These are phyloP conservation scores for Lactarius deliciosus DNA, from an alignment of 768 basidiomycete species.

Conservation along the genomic window DNA sequence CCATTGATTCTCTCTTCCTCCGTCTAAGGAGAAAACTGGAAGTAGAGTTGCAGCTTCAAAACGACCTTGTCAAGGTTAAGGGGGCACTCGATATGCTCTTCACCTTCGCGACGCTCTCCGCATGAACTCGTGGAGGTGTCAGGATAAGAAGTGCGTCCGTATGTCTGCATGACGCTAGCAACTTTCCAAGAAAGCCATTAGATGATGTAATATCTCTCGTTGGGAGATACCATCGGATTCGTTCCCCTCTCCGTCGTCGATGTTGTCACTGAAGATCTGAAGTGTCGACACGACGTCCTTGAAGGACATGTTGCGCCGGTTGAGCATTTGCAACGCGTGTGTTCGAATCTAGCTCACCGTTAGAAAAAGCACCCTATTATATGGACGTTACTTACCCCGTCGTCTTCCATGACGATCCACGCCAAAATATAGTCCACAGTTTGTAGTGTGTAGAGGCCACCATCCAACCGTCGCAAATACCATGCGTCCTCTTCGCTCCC, in stretches of 20 bases:
- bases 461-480: constrained; percentile 86
- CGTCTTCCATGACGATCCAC: constrained; percentile 97
- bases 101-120: constrained; percentile 49
- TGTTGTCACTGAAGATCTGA: constrained; percentile 67
- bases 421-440: constrained; percentile 92
- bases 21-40: constrained; percentile 81
- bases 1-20: constrained; percentile 84
- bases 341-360: constrained; percentile 58
- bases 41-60: constrained; percentile 85
- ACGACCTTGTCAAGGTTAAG: constrained; percentile 74
- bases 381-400: constrained; percentile 65
- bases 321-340: constrained; percentile 75
- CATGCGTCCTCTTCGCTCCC: constrained; percentile 66
- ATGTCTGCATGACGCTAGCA: constrained; percentile 32
- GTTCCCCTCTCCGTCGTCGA: constrained; percentile 51
- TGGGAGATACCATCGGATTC: constrained; percentile 49
- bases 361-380: constrained; percentile 4
- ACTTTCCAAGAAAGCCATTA: constrained; percentile 60
- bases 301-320: constrained; percentile 67
- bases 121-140: constrained; percentile 11
- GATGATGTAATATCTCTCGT: constrained; percentile 64
- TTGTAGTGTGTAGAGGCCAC: constrained; percentile 85
- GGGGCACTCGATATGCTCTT: constrained; percentile 93
- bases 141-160: constrained; percentile 30
- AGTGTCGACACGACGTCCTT: constrained; percentile 71